A percentile compares a stretch with the other conserved stretches of the same genome.
Evolutionary conservation across 163 green algal genomes (phyloP).

Genomic region (Scenedesmus sp.): DNA sequence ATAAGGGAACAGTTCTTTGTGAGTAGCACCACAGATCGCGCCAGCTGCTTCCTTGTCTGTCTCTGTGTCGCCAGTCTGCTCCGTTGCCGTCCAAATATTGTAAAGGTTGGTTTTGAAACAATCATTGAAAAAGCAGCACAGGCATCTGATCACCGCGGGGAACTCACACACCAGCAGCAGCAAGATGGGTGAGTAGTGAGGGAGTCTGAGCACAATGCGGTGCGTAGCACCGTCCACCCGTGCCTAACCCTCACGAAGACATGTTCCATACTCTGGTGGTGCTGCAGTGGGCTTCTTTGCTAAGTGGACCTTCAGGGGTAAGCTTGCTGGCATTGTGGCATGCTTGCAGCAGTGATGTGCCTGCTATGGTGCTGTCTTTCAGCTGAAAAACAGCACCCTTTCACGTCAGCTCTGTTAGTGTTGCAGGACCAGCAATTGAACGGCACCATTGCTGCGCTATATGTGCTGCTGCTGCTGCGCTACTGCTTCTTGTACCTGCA

Average conservation of each 20-base stretch:
- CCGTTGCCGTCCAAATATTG: neutral
- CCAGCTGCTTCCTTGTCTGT: neutral
- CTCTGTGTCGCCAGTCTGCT: neutral
- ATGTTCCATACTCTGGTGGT: neutral
- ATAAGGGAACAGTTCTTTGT: neutral
- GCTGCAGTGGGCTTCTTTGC: constrained; percentile 20
- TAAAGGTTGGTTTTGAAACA: neutral
- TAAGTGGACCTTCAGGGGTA: constrained; percentile 48
- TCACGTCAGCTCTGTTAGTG: neutral
- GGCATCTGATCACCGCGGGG: neutral
- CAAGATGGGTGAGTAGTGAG: constrained; percentile 13
- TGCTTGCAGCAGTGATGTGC: neutral
- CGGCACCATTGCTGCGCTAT: neutral
- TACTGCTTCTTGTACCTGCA: neutral
- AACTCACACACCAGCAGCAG: neutral
- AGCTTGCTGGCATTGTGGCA: neutral
- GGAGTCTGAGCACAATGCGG: neutral
- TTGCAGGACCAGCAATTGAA: neutral
- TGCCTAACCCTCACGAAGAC: neutral
- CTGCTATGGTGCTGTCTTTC: neutral
- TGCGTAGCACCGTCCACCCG: neutral
- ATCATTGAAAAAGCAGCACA: neutral
- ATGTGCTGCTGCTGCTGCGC: neutral
- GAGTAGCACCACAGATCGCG: neutral
- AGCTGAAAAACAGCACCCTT: no score